Evolutionary conservation across 805 yeast genomes (phyloP), one percentile per base, ranked within the genome.

Genomic region (Yarrowia keelungensis): DNA sequence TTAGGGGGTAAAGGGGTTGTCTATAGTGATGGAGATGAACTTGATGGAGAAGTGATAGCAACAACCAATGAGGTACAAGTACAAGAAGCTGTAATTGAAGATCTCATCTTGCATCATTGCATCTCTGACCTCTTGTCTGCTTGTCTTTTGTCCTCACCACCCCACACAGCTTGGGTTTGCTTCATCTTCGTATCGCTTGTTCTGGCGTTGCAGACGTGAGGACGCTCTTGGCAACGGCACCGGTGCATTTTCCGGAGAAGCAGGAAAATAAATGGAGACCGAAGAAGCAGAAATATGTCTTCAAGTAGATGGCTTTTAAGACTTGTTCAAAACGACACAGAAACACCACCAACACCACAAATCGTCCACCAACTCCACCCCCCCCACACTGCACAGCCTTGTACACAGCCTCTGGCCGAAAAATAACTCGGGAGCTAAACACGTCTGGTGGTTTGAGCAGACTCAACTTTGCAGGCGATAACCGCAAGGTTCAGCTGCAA

Each of bases 371-470:
- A 19, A 19, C 19, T 19, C 19, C 19, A 19, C 19, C 1, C 19
- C 19, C n/a, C n/a, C n/a, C n/a, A n/a, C n/a, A n/a, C n/a, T 19
- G 19, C 59, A 53, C 59, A 53, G 59, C 59, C 62, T n/a, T 14
- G 10, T 26, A 26, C 58, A 53, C 58, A 53, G 58, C 58, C 58
- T n/a, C 58, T 36, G 54, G 54, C 54, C 10, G 32, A 16, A 54
- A 54, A 54, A 54, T 54, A 54, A 54, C 61, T 54, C 61, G 61
- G 61, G 61, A 54, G 61, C 38, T 56, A 56, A 53, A 53, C 59
- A 53, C 59, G 59, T 39, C 58, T 11, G 32, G 15, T 51, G 7
- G 7, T 26, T 26, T 26, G 32, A 26, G 32, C 32, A 26, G 32
- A 26, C 32, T 5, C 32, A 53, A 53, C 42, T 22, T 14, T 39